phyloP scores from a whole-genome alignment of 805 yeast species.

The Suhomyces pyralidae region DNA sequence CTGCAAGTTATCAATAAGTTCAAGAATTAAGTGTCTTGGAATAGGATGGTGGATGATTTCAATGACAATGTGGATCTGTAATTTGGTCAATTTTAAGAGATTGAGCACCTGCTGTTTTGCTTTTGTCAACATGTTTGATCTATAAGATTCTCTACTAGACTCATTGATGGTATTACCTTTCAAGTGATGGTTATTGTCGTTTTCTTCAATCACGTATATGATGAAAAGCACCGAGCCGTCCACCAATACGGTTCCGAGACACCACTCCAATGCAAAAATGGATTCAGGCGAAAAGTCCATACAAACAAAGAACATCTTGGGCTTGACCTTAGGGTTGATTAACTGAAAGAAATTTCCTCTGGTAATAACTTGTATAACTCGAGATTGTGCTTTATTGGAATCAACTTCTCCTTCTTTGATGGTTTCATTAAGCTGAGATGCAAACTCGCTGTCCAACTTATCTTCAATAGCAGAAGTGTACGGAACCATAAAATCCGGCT shows the following conservation, averaged over 20 bases:
- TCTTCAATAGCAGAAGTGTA: slow-evolving; percentile 69
- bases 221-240: slow-evolving; percentile 81
- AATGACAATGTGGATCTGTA: slow-evolving; percentile 69
- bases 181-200: slow-evolving; percentile 39
- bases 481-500: slow-evolving; percentile 47
- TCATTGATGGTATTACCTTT: slow-evolving; percentile 39
- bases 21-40: slow-evolving; percentile 67
- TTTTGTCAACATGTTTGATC: slow-evolving; percentile 39
- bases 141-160: slow-evolving; percentile 31
- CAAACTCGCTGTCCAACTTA: slow-evolving; percentile 58
- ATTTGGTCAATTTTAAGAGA: slow-evolving; percentile 59
- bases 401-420: slow-evolving; percentile 56
- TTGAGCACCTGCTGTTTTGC: slow-evolving; percentile 46
- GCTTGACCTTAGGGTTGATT: slow-evolving; percentile 41
- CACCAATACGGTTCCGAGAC: slow-evolving; percentile 77
- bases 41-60: slow-evolving; percentile 76
- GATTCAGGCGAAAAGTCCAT: slow-evolving; percentile 84
- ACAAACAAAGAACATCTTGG: slow-evolving; percentile 69
- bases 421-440: slow-evolving; percentile 50
- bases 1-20: slow-evolving; percentile 64
- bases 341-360: slow-evolving; percentile 63
- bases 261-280: slow-evolving; percentile 80
- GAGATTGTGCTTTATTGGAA: slow-evolving; percentile 47
- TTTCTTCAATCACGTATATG: slow-evolving; percentile 56
- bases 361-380: slow-evolving; percentile 68